A percentile compares a stretch with the other conserved stretches of the same genome.
Conservation (phyloP, 805 yeast genomes). For the Candida coleopterorum region DNA sequence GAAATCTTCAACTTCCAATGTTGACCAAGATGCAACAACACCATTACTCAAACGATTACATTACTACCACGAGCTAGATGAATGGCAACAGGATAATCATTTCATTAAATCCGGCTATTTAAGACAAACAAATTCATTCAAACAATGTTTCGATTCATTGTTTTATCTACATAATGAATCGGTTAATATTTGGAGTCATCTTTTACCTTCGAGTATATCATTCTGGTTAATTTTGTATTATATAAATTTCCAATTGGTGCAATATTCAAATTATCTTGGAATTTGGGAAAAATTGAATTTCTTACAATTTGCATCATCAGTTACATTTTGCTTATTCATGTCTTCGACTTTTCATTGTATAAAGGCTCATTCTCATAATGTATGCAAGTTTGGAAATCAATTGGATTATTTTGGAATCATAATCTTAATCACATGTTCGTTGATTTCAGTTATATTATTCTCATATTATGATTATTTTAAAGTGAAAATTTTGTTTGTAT, state of each 20-base stretch:
- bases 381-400: constrained; percentile 57
- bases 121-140: constrained; percentile 45
- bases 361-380: constrained; percentile 58
- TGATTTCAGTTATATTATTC: constrained; percentile 39
- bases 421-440: constrained; percentile 59
- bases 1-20: neutral
- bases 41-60: constrained; percentile 9
- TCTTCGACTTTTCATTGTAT: constrained; percentile 64
- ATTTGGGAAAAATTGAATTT: constrained; percentile 47
- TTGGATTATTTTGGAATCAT: constrained; percentile 76
- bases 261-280: constrained; percentile 21
- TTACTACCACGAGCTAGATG: constrained; percentile 55
- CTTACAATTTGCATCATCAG: constrained; percentile 52
- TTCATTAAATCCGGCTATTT: constrained; percentile 63
- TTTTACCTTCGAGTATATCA: constrained; percentile 41
- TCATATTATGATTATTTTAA: constrained; percentile 41
- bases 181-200: constrained; percentile 65
- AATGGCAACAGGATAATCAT: constrained; percentile 74
- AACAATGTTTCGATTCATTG: constrained; percentile 44
- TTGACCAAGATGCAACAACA: too few species aligned
- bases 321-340: constrained; percentile 54
- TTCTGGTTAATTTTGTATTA: constrained; percentile 20
- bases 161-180: constrained; percentile 64
- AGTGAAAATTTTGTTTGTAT: constrained; percentile 35
- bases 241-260: constrained; percentile 22